Conservation (phyloP, 2,329 filamentous ascomycete species). For the Zymoseptoria crescenta region DNA sequence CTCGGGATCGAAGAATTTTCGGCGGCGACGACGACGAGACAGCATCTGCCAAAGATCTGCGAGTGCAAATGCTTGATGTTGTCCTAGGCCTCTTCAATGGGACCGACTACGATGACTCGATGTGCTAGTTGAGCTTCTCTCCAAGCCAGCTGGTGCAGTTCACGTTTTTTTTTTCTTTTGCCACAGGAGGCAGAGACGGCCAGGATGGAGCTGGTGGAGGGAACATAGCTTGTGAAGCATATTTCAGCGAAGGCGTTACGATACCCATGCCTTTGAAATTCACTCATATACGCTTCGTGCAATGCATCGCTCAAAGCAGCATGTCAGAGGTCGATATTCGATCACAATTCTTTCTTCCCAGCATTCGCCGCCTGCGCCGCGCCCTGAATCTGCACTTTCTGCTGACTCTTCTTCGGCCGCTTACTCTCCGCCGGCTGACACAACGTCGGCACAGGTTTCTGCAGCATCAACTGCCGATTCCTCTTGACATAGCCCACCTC, state of each 20-base stretch:
- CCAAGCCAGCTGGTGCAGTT: background rate
- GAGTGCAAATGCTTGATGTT: conserved; percentile 41
- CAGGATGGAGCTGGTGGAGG: background rate
- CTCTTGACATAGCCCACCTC: conserved; percentile 66
- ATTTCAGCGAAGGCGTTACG: background rate
- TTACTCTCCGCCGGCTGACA: conserved; percentile 56
- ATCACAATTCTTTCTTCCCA: background rate
- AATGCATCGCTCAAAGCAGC: background rate
- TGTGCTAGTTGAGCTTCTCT: conserved; percentile 3
- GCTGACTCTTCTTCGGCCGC: conserved; percentile 57
- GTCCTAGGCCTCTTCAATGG: conserved; percentile 40
- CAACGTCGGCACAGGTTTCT: conserved; percentile 34
- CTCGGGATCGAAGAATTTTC: conserved; percentile 32
- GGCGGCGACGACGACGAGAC: conserved; percentile 36
- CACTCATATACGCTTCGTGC: background rate
- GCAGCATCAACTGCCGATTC: conserved; percentile 54
- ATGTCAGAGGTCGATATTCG: conserved; percentile 1
- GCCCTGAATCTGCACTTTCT: conserved; percentile 28
- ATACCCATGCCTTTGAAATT: background rate
- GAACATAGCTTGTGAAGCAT: background rate
- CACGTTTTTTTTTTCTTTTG: background rate
- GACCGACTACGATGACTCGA: conserved; percentile 34
- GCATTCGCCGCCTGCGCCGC: background rate
- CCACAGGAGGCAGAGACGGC: background rate
- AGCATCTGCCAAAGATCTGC: conserved; percentile 26